Base-by-base conservation (phyloP, 306 rosid species). In the Echinosophora koreensis region DNA sequence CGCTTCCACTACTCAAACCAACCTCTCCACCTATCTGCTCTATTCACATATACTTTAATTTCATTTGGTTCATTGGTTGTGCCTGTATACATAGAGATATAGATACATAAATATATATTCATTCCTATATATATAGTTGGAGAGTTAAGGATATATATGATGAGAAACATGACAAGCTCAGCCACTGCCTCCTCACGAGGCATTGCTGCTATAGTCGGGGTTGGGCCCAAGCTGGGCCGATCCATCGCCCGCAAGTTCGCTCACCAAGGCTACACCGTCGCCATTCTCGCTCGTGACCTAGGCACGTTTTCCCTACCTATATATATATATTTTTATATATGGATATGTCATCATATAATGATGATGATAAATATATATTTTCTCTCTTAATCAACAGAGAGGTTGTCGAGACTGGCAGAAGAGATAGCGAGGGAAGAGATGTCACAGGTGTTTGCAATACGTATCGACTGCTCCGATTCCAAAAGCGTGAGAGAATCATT, bases 241-340 rank as follows among this genome's bases (percentile, higher is more conserved):
- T 95, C 99, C 10, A 89, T 95, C 22, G 99, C 99, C 37, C 97
- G 91, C 59, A 95, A 91, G 79, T 95, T 95, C 63, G 99, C 97
- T 22, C 98, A 89, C 77, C 93, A 95, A 74, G 98, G 98, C 78
- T 95, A 92, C 87, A 92, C 97, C 65, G 96, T 95, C 13, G 98
- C 98, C 65, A 95, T 95, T 58, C 97, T 95, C 3, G 88, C 98
- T 28, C 94, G 98, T 18, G 97, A 95, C 89, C 82, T 95, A 28
- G 98, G 92, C 11, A 12, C 4, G n/a, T 12, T 3, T 22, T 22
- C 1, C 22, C 22, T 22, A 22, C 22, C 1, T 38, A 38, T 6
- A 38, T 38, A 38, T 38, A 38, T 38, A 38, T 38, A 35, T 35
- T 3, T 35, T 3, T 35, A 35, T 35, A 35, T 35, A 35, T 35